phyloP scores from a whole-genome alignment of 2,329 filamentous ascomycete species.

The Amauroascus verrucosus region DNA sequence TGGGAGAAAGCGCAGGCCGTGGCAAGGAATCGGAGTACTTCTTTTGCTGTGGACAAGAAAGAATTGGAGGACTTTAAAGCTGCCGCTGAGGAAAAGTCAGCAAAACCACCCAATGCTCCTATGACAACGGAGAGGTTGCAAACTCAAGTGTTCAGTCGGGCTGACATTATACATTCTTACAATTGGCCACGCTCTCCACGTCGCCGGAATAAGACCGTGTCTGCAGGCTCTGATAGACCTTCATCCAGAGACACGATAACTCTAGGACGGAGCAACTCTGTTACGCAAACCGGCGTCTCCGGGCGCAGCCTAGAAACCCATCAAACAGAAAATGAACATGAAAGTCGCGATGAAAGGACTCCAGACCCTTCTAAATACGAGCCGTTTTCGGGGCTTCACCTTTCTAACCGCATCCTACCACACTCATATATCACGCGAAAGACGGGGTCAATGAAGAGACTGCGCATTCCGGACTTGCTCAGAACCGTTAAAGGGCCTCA shows the following conservation, averaged over 20 bases:
- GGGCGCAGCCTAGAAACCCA: neutral
- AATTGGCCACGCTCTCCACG: conserved; percentile 22
- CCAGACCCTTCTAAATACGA: conserved; percentile 61
- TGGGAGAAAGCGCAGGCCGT: conserved; percentile 31
- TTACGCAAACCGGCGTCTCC: neutral
- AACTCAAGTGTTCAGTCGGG: conserved; percentile 48
- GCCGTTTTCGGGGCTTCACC: conserved; percentile 71
- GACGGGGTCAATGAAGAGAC: conserved; percentile 64
- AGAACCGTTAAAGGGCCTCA: conserved; percentile 70
- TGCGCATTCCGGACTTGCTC: conserved; percentile 69
- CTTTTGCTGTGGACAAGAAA: conserved; percentile 35
- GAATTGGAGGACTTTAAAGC: conserved; percentile 37
- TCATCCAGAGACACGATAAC: neutral
- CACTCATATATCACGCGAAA: conserved; percentile 71
- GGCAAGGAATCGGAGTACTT: conserved; percentile 33
- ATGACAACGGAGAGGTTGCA: conserved; percentile 40
- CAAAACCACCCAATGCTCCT: conserved; percentile 16
- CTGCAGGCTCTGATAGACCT: conserved; percentile 20
- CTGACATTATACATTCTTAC: conserved; percentile 45
- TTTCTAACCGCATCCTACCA: conserved; percentile 72
- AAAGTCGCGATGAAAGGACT: conserved; percentile 15
- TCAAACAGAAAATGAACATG: neutral
- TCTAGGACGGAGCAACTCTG: neutral
- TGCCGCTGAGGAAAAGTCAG: conserved; percentile 29
- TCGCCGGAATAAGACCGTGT: conserved; percentile 30